Conservation (phyloP, 2,329 filamentous ascomycete genomes). For the Verticillium isaacii region DNA sequence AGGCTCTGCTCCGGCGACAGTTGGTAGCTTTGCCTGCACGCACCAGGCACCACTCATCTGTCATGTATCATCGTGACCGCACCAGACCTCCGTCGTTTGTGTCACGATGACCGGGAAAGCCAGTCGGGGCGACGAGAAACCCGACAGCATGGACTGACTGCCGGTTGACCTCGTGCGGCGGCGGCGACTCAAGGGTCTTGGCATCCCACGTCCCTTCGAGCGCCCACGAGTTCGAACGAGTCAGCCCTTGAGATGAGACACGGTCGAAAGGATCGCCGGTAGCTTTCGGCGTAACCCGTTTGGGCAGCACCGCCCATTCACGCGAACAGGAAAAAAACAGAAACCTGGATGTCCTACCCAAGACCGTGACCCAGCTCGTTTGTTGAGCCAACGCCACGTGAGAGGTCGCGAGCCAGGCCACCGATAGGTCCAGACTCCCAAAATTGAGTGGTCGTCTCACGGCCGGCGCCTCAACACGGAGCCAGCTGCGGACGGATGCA, state of each 20-base stretch:
- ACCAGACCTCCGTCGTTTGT: background rate
- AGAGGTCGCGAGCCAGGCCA: background rate
- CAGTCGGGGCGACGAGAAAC: background rate
- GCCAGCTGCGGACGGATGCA: background rate
- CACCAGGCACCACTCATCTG: background rate
- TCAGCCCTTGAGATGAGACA: background rate
- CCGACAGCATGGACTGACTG: background rate
- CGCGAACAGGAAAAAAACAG: background rate
- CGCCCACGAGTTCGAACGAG: background rate
- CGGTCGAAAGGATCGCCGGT: background rate
- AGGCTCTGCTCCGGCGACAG: background rate
- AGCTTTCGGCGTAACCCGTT: background rate
- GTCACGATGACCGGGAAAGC: background rate
- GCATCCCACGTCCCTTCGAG: background rate
- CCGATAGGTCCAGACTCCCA: background rate
- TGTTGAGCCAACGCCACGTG: background rate
- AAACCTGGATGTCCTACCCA: background rate
- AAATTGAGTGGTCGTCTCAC: background rate
- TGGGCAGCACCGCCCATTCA: background rate
- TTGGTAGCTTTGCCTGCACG: no score
- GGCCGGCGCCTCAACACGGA: background rate
- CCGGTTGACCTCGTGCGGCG: background rate
- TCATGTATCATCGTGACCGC: background rate
- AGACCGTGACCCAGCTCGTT: background rate
- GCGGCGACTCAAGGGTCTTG: background rate